Conservation (phyloP, 441 rosid genomes). For the Kokia cookei region DNA sequence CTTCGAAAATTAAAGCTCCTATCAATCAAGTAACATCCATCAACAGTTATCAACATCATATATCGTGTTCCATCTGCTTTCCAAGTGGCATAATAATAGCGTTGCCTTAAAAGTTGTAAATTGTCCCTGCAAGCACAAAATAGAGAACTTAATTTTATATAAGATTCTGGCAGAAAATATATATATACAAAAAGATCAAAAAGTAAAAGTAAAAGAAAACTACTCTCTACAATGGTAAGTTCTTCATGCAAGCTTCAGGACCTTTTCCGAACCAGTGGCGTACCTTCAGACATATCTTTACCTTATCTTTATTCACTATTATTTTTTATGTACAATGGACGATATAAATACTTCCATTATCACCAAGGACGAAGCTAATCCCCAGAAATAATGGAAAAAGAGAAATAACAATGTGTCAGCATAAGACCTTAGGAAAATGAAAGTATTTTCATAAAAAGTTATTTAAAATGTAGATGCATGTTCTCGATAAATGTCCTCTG, state of each 20-base stretch:
- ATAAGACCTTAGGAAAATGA: not conserved
- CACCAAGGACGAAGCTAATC: not conserved
- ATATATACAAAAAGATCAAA: not conserved
- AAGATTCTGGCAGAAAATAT: not conserved
- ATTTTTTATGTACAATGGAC: not conserved
- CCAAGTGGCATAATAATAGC: conserved; percentile 99
- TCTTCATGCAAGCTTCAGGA: not conserved
- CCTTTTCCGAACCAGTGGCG: not conserved
- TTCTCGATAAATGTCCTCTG: not conserved
- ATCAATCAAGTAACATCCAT: conserved; percentile 92
- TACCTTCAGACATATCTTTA: not conserved
- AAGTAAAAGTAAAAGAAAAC: not conserved
- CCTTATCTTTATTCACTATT: not conserved
- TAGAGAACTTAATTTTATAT: conserved; percentile 2
- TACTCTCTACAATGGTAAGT: not conserved
- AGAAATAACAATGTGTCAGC: not conserved
- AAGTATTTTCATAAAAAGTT: not conserved
- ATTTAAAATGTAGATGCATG: not conserved
- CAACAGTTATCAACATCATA: conserved; percentile 88
- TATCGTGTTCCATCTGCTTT: conserved; percentile 99
- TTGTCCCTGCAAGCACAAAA: conserved; percentile 60
- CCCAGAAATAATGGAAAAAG: not conserved
- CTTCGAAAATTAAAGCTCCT: conserved; percentile 85
- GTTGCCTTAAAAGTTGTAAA: conserved; percentile 88
- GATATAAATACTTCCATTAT: not conserved